Conservation (phyloP, 2,329 filamentous ascomycete genomes). For the Xylariaceae sp. region DNA sequence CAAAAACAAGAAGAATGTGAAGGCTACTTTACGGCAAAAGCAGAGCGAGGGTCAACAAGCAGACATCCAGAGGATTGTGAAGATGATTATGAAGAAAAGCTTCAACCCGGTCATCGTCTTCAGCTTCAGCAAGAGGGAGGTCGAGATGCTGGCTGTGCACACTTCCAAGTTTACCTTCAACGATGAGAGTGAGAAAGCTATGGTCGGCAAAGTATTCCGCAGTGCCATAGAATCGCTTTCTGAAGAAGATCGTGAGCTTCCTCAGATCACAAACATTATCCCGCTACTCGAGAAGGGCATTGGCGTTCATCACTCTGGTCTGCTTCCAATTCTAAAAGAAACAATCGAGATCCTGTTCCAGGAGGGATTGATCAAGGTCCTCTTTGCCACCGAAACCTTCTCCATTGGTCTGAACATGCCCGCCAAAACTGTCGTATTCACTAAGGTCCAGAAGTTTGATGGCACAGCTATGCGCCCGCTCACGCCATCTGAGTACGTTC, state of each 20-base stretch:
- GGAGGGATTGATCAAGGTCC: constrained; percentile 93
- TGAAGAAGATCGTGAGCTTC: constrained; percentile 82
- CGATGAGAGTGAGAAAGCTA: constrained; percentile 88
- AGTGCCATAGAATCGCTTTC: constrained; percentile 91
- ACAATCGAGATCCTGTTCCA: constrained; percentile 99
- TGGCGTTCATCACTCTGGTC: constrained; percentile 92
- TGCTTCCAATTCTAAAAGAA: constrained; percentile 94
- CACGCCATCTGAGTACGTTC: constrained; percentile 93
- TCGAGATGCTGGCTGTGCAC: constrained; percentile 82
- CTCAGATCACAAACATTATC: constrained; percentile 86
- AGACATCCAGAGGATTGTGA: constrained; percentile 96
- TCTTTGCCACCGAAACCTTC: constrained; percentile 98
- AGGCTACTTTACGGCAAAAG: constrained; percentile 69
- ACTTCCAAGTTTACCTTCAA: constrained; percentile 91
- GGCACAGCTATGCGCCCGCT: constrained; percentile 76
- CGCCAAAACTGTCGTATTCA: constrained; percentile 98
- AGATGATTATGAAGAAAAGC: constrained; percentile 97
- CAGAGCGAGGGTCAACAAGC: constrained; percentile 63
- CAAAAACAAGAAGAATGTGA: constrained; percentile 87
- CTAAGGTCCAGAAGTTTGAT: constrained; percentile 92
- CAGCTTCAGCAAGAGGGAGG: constrained; percentile 98
- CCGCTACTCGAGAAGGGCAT: constrained; percentile 88
- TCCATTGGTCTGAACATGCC: constrained; percentile 99
- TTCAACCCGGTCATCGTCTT: constrained; percentile 99
- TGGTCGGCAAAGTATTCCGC: constrained; percentile 91